Base-by-base conservation (phyloP, 148 eudicot species). In the Oxyria digyna region DNA sequence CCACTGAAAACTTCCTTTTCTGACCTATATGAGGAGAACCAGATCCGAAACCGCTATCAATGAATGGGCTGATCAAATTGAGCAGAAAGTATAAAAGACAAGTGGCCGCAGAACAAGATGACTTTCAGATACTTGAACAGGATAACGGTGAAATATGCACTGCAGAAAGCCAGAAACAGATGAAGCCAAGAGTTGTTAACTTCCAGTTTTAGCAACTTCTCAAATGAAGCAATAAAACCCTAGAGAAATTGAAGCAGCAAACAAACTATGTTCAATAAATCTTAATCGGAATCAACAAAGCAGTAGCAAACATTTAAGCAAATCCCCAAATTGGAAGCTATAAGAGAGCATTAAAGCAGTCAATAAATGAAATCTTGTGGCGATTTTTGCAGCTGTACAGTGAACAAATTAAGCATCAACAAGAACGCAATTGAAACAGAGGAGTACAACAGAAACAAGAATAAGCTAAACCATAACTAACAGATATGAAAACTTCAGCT, bases 211-310 rank as follows among this genome's bases (percentile, higher is more conserved):
- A 52, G 29, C 57, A 49, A 49, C 57, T 18, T 20, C 12, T 8
- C 26, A 21, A 20, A 24, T 55, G 63, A 55, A 55, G 57, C 57
- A n/a, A 49, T 21, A 20, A 55, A 55, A 55, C 63, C 63, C 63
- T 55, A 55, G 35, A 55, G 18, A 50, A 50, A 50, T 24, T 26
- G 33, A 12, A 55, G 26, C 64, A 57, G 64, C 37, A 57, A 1
- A 57, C 64, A 49, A 8, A 29, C 7, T 10, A 59, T 4, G 29
- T 3, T 14, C 37, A 27, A 29, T 3, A 29, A 59, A 27, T 59
- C 29, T 29, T 18, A 26, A 59, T 29, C 14, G 10, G 6, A 14
- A 55, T 26, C 63, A 32, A 49, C n/a, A 11, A 52, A 23, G 11
- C 29, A 52, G 62, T 1, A 31, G 10, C 29, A 24, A 24, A 14